Evolutionary conservation across 1,284 basidiomycete genomes (phyloP).

Genomic region (Austroboletus sp.): DNA sequence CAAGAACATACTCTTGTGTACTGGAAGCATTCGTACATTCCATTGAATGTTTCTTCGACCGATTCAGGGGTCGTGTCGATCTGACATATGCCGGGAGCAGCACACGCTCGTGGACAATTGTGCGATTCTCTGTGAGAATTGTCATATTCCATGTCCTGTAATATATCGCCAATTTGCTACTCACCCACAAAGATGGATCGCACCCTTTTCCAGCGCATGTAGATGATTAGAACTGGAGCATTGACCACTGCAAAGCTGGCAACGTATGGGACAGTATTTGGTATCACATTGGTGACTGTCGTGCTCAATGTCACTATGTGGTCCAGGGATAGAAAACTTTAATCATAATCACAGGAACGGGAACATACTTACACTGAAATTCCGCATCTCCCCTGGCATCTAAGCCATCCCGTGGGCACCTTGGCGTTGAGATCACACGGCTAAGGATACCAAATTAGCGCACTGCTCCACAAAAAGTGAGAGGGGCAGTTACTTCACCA

Average conservation of each 20-base stretch:
- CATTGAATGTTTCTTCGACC: constrained; percentile 49
- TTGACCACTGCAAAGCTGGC: constrained; percentile 46
- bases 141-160: background rate
- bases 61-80: constrained; percentile 51
- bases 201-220: constrained; percentile 39
- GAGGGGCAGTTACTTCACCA: constrained; percentile 40
- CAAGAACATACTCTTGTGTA: constrained; percentile 38
- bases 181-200: constrained; percentile 54
- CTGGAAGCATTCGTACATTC: constrained; percentile 39
- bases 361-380: constrained; percentile 38
- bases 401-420: constrained; percentile 26
- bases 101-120: constrained; percentile 40
- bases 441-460: constrained; percentile 26
- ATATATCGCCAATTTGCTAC: constrained; percentile 29
- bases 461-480: background rate
- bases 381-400: constrained; percentile 40
- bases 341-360: background rate
- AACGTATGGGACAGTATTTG: constrained; percentile 45
- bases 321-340: too few relatives aligned
- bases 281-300: constrained; percentile 43
- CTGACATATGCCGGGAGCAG: constrained; percentile 44
- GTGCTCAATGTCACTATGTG: constrained; percentile 41
- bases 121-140: constrained; percentile 36
- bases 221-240: constrained; percentile 45
- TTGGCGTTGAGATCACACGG: constrained; percentile 40